Evolutionary conservation across 768 basidiomycete genomes (phyloP).

Genomic region (Podaxis sp.): DNA sequence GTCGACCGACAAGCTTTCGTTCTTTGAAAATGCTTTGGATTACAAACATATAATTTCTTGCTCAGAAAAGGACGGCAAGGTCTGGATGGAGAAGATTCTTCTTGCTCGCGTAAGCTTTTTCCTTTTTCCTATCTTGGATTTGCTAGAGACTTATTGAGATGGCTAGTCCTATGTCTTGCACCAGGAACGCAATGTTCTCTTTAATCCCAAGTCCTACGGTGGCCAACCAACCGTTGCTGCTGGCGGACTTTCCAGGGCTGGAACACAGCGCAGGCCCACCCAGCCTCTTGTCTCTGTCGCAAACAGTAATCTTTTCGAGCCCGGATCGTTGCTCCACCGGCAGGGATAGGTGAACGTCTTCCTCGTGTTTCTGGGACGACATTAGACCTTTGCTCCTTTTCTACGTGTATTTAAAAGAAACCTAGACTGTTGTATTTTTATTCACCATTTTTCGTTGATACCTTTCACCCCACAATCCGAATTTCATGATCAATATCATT

Average conservation of each 20-base stretch:
- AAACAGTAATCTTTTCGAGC: constrained; percentile 58
- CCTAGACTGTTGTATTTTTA: constrained; percentile 13
- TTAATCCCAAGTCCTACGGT: constrained; percentile 38
- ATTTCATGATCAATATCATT: not conserved
- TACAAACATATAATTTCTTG: constrained; percentile 88
- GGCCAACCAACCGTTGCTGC: constrained; percentile 23
- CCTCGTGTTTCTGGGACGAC: constrained; percentile 15
- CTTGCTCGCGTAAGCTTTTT: constrained; percentile 70
- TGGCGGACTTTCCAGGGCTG: constrained; percentile 35
- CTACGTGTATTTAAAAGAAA: not conserved
- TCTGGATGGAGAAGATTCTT: constrained; percentile 80
- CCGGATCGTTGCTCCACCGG: constrained; percentile 71
- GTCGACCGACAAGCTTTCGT: constrained; percentile 80
- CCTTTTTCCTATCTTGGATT: not conserved
- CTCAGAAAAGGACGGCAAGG: constrained; percentile 66
- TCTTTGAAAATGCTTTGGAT: constrained; percentile 87
- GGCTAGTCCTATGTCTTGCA: constrained; percentile 77
- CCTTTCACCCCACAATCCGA: not conserved
- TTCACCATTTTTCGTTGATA: not conserved
- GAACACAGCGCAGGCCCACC: constrained; percentile 32
- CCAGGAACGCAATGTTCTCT: constrained; percentile 75
- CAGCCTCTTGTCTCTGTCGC: constrained; percentile 42
- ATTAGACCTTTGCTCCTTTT: not conserved
- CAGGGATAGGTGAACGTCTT: constrained; percentile 25
- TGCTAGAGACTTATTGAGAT: constrained; percentile 17